These are phyloP conservation scores for Candida glaebosa DNA, from an alignment of 805 yeast species.

Conservation along the genomic window DNA sequence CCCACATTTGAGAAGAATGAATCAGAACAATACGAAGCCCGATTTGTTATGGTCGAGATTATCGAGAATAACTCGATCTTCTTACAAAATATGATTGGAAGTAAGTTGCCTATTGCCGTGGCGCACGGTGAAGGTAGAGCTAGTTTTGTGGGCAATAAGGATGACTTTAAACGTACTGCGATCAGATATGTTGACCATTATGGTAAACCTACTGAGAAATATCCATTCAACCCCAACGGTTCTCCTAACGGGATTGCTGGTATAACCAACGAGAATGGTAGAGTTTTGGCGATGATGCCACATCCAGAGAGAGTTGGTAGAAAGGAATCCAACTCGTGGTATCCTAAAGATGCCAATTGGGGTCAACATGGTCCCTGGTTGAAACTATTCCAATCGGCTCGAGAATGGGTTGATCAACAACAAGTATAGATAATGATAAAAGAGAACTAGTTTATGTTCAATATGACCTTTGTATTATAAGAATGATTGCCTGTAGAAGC, in stretches of 20 bases:
- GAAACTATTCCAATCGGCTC: conserved; percentile 84
- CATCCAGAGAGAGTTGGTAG: conserved; percentile 96
- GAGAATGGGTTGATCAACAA: conserved; percentile 77
- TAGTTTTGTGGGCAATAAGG: conserved; percentile 48
- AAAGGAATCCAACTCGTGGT: conserved; percentile 87
- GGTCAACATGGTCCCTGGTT: conserved; percentile 94
- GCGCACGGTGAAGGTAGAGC: conserved; percentile 99
- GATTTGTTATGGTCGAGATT: conserved; percentile 86
- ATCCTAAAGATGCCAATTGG: conserved; percentile 69
- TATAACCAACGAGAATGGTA: conserved; percentile 82
- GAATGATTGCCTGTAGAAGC: too few relatives aligned
- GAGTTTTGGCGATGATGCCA: conserved; percentile 98
- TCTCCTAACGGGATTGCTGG: conserved; percentile 93
- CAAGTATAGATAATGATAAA: conserved; percentile 6
- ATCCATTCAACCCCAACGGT: conserved; percentile 96
- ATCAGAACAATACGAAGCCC: conserved; percentile 95
- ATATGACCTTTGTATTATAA: too few relatives aligned
- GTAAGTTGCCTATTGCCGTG: conserved; percentile 91
- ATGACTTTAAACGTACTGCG: conserved; percentile 50
- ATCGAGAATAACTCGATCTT: conserved; percentile 60
- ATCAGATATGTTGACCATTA: conserved; percentile 88
- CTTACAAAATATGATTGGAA: conserved; percentile 88
- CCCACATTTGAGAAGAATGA: conserved; percentile 89
- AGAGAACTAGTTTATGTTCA: background rate
- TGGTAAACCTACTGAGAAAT: conserved; percentile 76